Percentiles rank a stretch among this genome's conserved stretches.
phyloP scores from a whole-genome alignment of 1,284 basidiomycete genomes.

The Mycena sp. region DNA sequence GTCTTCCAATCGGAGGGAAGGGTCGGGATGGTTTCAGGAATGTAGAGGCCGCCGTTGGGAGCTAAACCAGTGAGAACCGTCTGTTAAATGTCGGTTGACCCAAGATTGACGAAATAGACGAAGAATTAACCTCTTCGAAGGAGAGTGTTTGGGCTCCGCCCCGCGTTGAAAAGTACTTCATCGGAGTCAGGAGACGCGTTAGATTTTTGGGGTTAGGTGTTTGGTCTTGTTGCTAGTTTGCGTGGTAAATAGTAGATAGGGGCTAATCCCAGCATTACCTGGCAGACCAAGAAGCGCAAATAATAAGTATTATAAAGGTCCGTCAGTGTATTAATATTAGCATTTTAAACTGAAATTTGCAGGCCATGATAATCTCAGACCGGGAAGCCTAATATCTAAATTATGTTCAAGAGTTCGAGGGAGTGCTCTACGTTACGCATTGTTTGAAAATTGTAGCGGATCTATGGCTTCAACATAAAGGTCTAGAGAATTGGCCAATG shows the following conservation, averaged over 20 bases:
- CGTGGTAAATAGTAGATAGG: too few species aligned
- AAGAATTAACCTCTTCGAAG: constrained; percentile 75
- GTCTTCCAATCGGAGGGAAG: constrained; percentile 84
- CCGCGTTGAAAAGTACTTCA: constrained; percentile 81
- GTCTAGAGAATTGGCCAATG: constrained; percentile 13
- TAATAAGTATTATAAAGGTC: too few species aligned
- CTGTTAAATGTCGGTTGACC: constrained; percentile 53
- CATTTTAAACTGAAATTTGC: too few species aligned
- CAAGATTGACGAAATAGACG: constrained; percentile 17
- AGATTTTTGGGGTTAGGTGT: not conserved
- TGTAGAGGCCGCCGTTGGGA: constrained; percentile 95
- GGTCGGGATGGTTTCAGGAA: constrained; percentile 82
- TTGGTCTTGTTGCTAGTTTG: too few species aligned
- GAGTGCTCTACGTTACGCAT: too few species aligned
- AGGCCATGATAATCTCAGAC: too few species aligned
- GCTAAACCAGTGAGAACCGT: constrained; percentile 95
- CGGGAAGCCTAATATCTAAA: too few species aligned
- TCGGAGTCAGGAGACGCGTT: constrained; percentile 25
- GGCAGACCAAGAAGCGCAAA: too few species aligned
- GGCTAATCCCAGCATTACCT: too few species aligned
- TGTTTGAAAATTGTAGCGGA: constrained; percentile 48
- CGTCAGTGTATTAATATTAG: too few species aligned
- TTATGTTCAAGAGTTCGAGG: too few species aligned
- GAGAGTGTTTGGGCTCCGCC: constrained; percentile 73
- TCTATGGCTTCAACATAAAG: constrained; percentile 21